A percentile compares a stretch with the other conserved stretches of the same genome.
These are phyloP conservation scores for Pichia sp. DNA, from an alignment of 1,139 yeast species.

Conservation along the genomic window DNA sequence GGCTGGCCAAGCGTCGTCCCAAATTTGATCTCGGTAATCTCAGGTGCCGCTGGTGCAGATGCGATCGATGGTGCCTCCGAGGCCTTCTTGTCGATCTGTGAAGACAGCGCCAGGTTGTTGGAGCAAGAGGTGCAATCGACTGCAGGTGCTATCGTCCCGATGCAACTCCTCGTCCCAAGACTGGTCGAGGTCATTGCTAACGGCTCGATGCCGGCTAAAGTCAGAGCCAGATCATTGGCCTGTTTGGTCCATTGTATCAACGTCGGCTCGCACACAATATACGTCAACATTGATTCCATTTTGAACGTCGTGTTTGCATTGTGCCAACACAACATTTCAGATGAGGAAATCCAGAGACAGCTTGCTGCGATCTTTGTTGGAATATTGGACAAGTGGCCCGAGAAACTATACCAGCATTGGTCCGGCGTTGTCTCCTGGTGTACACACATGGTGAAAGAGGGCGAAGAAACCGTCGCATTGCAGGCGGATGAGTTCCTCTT, in stretches of 20 bases:
- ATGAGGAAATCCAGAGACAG: slow-evolving; percentile 61
- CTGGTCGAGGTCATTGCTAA: slow-evolving; percentile 51
- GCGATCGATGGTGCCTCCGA: slow-evolving; percentile 74
- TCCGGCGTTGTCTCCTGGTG: slow-evolving; percentile 83
- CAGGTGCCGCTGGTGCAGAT: slow-evolving; percentile 35
- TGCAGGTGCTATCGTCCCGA: slow-evolving; percentile 42
- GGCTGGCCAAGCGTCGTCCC: slow-evolving; percentile 76
- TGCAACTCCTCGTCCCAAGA: slow-evolving; percentile 61
- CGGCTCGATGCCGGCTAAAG: slow-evolving; percentile 36
- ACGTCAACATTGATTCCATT: slow-evolving; percentile 62
- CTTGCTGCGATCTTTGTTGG: slow-evolving; percentile 76
- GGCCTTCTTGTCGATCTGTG: slow-evolving; percentile 83
- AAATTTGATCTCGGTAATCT: slow-evolving; percentile 57
- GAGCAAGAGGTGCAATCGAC: slow-evolving; percentile 63
- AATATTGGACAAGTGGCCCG: slow-evolving; percentile 74
- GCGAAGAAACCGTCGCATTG: slow-evolving; percentile 70
- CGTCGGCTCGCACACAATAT: slow-evolving; percentile 59
- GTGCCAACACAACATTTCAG: slow-evolving; percentile 47
- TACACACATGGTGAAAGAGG: slow-evolving; percentile 68
- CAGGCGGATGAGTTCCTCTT: slow-evolving; percentile 93
- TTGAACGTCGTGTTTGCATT: slow-evolving; percentile 60
- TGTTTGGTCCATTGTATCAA: slow-evolving; percentile 78
- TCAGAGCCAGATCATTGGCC: slow-evolving; percentile 61
- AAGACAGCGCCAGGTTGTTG: slow-evolving; percentile 61
- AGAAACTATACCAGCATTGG: slow-evolving; percentile 72